Percentiles rank a stretch among this genome's conserved stretches.
Evolutionary conservation across 2,329 filamentous ascomycete genomes (phyloP).

Genomic region (Colletotrichum simmondsii): DNA sequence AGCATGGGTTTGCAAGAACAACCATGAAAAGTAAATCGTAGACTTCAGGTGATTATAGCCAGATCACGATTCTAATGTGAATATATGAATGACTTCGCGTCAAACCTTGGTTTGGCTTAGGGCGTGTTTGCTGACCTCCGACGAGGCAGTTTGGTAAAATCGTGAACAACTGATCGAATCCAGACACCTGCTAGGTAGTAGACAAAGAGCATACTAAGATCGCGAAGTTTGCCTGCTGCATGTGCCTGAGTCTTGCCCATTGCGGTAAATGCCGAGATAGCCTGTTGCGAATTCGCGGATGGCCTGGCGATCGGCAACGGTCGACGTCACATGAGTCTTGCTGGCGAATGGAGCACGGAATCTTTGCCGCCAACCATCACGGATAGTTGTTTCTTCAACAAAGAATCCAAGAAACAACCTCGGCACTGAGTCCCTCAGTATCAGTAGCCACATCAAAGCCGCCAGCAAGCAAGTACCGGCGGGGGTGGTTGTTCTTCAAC

Average conservation of each 20-base stretch:
- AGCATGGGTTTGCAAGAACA: too few relatives aligned
- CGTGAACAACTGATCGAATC: not conserved
- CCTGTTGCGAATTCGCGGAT: too few relatives aligned
- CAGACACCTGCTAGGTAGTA: not conserved
- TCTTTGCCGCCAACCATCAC: not conserved
- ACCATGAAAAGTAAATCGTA: too few relatives aligned
- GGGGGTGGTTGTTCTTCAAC: too few relatives aligned
- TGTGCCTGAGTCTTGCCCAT: not conserved
- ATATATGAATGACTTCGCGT: too few relatives aligned
- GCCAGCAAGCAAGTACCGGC: too few relatives aligned
- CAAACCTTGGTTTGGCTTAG: not conserved
- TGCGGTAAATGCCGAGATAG: not conserved
- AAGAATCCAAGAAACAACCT: too few relatives aligned
- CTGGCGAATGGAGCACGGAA: not conserved
- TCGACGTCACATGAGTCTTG: not conserved
- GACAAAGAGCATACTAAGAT: not conserved
- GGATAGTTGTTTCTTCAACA: not conserved
- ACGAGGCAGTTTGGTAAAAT: not conserved
- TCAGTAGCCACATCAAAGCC: too few relatives aligned
- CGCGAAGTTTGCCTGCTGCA: not conserved
- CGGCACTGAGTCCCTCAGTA: too few relatives aligned
- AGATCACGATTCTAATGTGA: too few relatives aligned
- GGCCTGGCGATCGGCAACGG: not conserved
- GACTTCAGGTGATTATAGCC: too few relatives aligned
- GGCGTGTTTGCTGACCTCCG: not conserved